Conservation (phyloP, 495 filamentous ascomycete species). For the Penicillium diatomitis region DNA sequence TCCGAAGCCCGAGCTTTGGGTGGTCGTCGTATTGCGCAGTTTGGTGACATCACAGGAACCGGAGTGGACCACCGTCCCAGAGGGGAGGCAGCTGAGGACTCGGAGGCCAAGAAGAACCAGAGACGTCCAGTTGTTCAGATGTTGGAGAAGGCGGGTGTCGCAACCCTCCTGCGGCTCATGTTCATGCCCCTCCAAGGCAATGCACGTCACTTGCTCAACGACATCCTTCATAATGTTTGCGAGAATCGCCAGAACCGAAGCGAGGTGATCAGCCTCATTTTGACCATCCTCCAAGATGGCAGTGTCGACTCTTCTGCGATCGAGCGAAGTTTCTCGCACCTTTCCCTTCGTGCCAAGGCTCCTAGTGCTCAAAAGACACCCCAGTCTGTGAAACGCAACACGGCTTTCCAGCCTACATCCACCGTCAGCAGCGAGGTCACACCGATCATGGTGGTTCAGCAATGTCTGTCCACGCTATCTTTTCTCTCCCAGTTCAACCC, state of each 20-base stretch:
- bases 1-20: constrained; percentile 72
- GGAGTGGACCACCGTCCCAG: constrained; percentile 38
- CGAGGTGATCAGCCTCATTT: constrained; percentile 86
- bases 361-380: constrained; percentile 69
- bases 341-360: constrained; percentile 85
- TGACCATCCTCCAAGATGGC: constrained; percentile 95
- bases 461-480: constrained; percentile 75
- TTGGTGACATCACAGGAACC: constrained; percentile 42
- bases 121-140: constrained; percentile 83
- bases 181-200: constrained; percentile 86
- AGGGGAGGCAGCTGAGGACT: constrained; percentile 29
- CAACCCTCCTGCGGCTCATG: constrained; percentile 90
- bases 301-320: constrained; percentile 87
- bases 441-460: constrained; percentile 88
- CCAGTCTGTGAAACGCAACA: constrained; percentile 60
- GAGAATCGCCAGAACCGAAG: constrained; percentile 89
- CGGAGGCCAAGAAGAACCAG: constrained; percentile 56
- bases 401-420: constrained; percentile 46
- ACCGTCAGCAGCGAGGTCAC: constrained; percentile 67
- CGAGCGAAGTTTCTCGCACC: constrained; percentile 86
- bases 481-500: constrained; percentile 74
- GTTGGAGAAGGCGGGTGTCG: constrained; percentile 91
- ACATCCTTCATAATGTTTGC: constrained; percentile 79
- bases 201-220: constrained; percentile 68
- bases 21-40: constrained; percentile 52